A percentile compares a stretch with the other conserved stretches of the same genome.
Conservation (phyloP, 169 alveolate species). For the Cryptosporidium felis region DNA sequence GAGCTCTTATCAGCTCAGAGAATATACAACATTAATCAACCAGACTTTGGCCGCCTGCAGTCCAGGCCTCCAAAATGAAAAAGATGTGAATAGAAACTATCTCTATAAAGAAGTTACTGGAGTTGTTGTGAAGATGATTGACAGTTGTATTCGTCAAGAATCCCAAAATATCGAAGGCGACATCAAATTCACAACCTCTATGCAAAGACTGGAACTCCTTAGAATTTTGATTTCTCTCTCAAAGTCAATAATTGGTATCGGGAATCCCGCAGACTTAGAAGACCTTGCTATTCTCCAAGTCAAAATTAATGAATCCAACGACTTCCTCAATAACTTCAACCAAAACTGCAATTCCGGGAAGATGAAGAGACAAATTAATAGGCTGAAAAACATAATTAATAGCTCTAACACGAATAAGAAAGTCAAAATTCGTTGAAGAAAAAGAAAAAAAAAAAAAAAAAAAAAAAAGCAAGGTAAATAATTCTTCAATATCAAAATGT, state of each 20-base stretch:
- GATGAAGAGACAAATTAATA: slow-evolving; percentile 50
- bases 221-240: slow-evolving; percentile 20
- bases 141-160: background rate
- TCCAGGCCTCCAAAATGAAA: background rate
- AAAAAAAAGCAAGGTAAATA: too few relatives aligned
- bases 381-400: slow-evolving; percentile 11
- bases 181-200: slow-evolving; percentile 26
- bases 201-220: slow-evolving; percentile 30
- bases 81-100: background rate
- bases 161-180: background rate
- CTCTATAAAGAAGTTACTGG: background rate
- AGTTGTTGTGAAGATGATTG: slow-evolving; percentile 21
- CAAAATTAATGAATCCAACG: slow-evolving; percentile 9
- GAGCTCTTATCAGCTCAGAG: slow-evolving; percentile 57
- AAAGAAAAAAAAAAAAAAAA: background rate
- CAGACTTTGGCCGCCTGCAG: background rate
- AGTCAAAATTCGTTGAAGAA: background rate
- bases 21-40: slow-evolving; percentile 14
- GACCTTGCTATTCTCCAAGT: background rate
- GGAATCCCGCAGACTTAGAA: background rate
- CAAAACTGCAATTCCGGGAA: slow-evolving; percentile 39
- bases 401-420: background rate
- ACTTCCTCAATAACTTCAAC: background rate
- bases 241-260: background rate
- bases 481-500: too few relatives aligned